A percentile compares a stretch with the other conserved stretches of the same genome.
Evolutionary conservation across 495 filamentous ascomycete species (phyloP).

Genomic region (Aspergillus nidulans): DNA sequence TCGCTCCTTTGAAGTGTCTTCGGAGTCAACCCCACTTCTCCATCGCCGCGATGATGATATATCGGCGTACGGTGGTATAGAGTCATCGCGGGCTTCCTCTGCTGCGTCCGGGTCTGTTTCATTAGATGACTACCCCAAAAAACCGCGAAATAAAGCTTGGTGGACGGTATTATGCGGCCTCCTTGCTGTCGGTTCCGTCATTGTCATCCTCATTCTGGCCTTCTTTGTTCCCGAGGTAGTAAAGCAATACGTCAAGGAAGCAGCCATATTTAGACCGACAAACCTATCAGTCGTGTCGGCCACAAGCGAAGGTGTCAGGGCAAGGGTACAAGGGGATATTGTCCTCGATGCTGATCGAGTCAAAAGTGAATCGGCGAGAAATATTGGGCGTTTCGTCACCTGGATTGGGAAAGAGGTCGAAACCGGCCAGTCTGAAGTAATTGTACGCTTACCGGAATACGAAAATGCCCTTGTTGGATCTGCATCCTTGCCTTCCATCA

Average conservation of each 20-base stretch:
- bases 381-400: constrained; percentile 71
- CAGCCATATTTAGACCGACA: constrained; percentile 72
- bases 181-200: constrained; percentile 41
- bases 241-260: constrained; percentile 80
- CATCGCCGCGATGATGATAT: constrained; percentile 33
- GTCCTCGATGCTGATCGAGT: constrained; percentile 72
- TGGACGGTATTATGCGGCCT: constrained; percentile 59
- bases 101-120: constrained; percentile 11
- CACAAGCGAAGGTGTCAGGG: constrained; percentile 68
- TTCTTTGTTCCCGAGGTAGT: constrained; percentile 78
- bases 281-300: constrained; percentile 79
- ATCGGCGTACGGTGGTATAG: constrained; percentile 29
- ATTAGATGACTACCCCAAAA: constrained; percentile 14
- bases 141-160: constrained; percentile 33
- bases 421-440: constrained; percentile 61
- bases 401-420: constrained; percentile 75
- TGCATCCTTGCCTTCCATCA: constrained; percentile 67
- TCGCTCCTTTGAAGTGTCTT: constrained; percentile 33
- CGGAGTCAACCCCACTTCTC: constrained; percentile 42
- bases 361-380: constrained; percentile 60
- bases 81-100: constrained; percentile 20
- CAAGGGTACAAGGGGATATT: constrained; percentile 76
- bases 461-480: constrained; percentile 71
- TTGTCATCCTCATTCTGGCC: constrained; percentile 54
- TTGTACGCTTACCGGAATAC: constrained; percentile 82